Conservation (phyloP, 257 asterid species). For the Petrea volubilis region DNA sequence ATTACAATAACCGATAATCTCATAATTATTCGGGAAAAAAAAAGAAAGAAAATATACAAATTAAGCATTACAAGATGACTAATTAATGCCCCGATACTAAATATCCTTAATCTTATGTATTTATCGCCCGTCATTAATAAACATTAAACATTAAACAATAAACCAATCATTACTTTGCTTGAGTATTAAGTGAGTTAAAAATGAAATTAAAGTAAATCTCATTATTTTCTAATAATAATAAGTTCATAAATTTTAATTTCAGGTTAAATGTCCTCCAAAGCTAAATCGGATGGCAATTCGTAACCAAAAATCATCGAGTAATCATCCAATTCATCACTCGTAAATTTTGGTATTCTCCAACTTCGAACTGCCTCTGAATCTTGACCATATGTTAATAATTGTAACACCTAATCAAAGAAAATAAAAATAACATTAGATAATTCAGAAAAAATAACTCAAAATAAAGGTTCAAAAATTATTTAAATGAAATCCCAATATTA, state of each 20-base stretch:
- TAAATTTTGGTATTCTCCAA: slow-evolving; percentile 77
- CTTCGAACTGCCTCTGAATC: slow-evolving; percentile 46
- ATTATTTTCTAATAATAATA: too few relatives aligned
- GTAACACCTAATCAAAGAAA: slow-evolving; percentile 48
- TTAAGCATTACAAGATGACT: background rate
- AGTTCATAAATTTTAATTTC: too few relatives aligned
- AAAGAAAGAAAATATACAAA: background rate
- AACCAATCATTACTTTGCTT: too few relatives aligned
- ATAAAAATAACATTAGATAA: background rate
- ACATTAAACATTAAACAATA: too few relatives aligned
- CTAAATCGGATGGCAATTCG: slow-evolving; percentile 62
- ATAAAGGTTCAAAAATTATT: too few relatives aligned
- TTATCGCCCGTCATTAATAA: background rate
- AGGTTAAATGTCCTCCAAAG: slow-evolving; percentile 58
- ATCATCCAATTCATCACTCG: slow-evolving; percentile 86
- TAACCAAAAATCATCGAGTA: slow-evolving; percentile 77
- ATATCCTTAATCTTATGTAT: background rate
- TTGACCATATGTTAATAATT: slow-evolving; percentile 45
- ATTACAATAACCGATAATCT: background rate
- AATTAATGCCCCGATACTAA: background rate
- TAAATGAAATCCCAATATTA: background rate
- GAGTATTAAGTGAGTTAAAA: too few relatives aligned
- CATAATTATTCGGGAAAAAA: background rate
- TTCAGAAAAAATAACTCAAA: background rate
- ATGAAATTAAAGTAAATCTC: too few relatives aligned